Base-by-base conservation (phyloP, 2,329 filamentous ascomycete species). In the Didymella pinodella region DNA sequence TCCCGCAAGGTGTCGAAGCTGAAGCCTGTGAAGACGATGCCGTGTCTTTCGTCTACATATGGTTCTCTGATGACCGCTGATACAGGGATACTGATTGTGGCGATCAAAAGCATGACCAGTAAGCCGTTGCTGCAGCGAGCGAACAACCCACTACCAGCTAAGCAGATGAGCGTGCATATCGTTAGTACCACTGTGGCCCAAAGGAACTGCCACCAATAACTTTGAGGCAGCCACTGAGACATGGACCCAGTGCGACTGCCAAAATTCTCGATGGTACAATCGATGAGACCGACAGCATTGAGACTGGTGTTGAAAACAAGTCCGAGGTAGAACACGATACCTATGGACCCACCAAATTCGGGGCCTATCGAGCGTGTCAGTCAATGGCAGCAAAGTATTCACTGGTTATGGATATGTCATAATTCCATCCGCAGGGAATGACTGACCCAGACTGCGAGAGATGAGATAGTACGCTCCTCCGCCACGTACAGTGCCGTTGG, bases 381-480 rank as follows among this genome's bases (percentile, higher is more conserved):
- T 18, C 2, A 14, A 16, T 10, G 7, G 18, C 8, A 18, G 18
- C 8, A 18, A 4, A 28, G 20, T 20, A 6, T 1, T 2, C 20
- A 31, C 7, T 25, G 14, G 18, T 18, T 18, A 38, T 20, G 7
- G 12, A n/a, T 32, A n/a, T 3, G 4, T 7, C n/a, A 8, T 7
- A 12, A n/a, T 26, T 16, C n/a, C 28, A 22, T 26, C 7, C 20
- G 25, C 12, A 40, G 14, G 8, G 20, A 47, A 1, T 8, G 32
- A 54, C 51, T 40, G 12, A 54, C 54, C 56, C 3, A 96, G 80
- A 44, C 90, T 93, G 61, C 92, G 85, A 7, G 92, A 96, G 57
- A 96, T 96, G 56, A 96, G 81, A 69, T 94, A 96, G 74, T 96
- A 96, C 36, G 92, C 91, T 50, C 92, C 92, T 14, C 92, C 92